These are phyloP conservation scores for Cylindrodendrum hubeiense DNA, from an alignment of 2,329 filamentous ascomycete genomes.

Conservation along the genomic window DNA sequence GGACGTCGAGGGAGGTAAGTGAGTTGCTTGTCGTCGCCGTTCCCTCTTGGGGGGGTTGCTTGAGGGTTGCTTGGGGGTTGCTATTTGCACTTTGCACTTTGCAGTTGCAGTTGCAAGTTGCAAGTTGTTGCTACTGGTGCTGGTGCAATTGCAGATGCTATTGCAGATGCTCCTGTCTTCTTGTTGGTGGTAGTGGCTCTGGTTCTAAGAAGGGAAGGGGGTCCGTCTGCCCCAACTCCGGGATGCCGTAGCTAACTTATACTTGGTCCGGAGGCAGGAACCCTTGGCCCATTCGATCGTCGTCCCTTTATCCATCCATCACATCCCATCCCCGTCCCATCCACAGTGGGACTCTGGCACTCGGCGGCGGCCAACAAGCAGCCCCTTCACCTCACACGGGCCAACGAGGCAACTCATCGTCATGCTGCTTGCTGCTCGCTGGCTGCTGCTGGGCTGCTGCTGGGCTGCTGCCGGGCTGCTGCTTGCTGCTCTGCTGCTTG, in stretches of 20 bases:
- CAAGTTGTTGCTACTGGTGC: not conserved
- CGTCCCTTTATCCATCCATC: slow-evolving; percentile 39
- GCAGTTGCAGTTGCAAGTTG: too few relatives aligned
- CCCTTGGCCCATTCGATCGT: slow-evolving; percentile 41
- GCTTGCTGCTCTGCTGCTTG: slow-evolving; percentile 1
- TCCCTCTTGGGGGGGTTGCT: not conserved
- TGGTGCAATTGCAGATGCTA: not conserved
- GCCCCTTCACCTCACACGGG: slow-evolving; percentile 36
- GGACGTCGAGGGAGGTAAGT: not conserved
- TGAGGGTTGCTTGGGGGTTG: too few relatives aligned
- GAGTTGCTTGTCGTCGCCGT: not conserved
- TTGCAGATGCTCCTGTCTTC: not conserved
- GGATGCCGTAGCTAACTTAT: slow-evolving; percentile 54
- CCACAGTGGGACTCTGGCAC: slow-evolving; percentile 47
- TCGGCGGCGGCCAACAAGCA: slow-evolving; percentile 43
- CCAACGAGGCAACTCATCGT: slow-evolving; percentile 44
- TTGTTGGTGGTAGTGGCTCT: not conserved
- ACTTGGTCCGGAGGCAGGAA: slow-evolving; percentile 42
- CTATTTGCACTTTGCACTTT: too few relatives aligned
- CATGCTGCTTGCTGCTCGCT: slow-evolving; percentile 39
- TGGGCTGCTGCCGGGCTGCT: too few relatives aligned
- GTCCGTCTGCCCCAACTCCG: not conserved
- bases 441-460: slow-evolving; percentile 29
- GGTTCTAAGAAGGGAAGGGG: slow-evolving; percentile 3
- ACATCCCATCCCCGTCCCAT: slow-evolving; percentile 20